Evolutionary conservation across 805 yeast species (phyloP).

Genomic region (Maudiozyma serrabonitensis): DNA sequence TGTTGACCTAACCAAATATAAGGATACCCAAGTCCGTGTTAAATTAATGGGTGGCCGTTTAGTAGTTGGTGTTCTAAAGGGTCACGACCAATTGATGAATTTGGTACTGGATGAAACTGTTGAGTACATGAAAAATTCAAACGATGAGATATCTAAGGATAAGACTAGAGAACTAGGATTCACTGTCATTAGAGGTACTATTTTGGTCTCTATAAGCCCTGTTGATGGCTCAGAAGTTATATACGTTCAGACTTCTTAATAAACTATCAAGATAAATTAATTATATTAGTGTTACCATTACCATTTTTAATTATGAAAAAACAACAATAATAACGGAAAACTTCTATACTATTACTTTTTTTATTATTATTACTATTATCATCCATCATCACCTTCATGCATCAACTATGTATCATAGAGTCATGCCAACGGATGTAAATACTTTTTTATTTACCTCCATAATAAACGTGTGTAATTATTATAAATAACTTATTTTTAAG

Average conservation of each 20-base stretch:
- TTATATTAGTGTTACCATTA: neutral
- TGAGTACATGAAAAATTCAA: constrained; percentile 56
- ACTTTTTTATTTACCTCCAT: too few species aligned
- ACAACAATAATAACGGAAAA: neutral
- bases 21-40: constrained; percentile 63
- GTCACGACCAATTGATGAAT: constrained; percentile 75
- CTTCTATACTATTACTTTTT: too few species aligned
- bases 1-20: constrained; percentile 65
- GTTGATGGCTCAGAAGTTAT: constrained; percentile 27
- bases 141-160: constrained; percentile 52
- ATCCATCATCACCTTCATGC: neutral
- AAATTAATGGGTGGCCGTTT: constrained; percentile 81
- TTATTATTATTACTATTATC: too few species aligned
- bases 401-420: too few species aligned
- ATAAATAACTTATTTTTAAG: too few species aligned
- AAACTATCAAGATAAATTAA: neutral
- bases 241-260: constrained; percentile 15
- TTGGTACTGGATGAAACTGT: constrained; percentile 60
- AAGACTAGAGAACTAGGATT: constrained; percentile 62
- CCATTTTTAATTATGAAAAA: neutral
- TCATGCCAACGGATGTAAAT: too few species aligned
- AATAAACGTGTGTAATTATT: too few species aligned
- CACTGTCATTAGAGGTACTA: constrained; percentile 81
- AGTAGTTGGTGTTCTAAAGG: constrained; percentile 71
- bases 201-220: constrained; percentile 39